Evolutionary conservation across 176 grass and related monocot species (phyloP).

Genomic region (Aegilops sharonensis): DNA sequence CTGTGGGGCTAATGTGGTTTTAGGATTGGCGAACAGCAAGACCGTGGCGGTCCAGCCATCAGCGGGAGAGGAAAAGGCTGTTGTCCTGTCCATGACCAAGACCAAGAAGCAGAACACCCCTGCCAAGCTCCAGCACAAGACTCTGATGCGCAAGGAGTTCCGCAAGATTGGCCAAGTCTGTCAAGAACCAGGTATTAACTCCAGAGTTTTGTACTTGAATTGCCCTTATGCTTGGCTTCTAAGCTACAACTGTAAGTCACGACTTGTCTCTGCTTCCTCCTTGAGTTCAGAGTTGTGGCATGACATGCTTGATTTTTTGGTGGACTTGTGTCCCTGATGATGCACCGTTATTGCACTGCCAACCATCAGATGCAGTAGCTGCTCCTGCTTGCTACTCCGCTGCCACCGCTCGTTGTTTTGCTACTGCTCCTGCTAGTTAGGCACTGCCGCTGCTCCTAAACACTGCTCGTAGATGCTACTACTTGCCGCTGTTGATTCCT

Average conservation of each 20-base stretch:
- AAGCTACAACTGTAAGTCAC: not conserved
- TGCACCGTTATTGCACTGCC: no score
- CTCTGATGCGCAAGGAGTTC: conserved; percentile 87
- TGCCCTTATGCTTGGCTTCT: conserved; percentile 52
- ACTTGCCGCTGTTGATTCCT: no score
- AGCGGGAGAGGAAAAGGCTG: conserved; percentile 40
- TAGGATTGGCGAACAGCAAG: conserved; percentile 90
- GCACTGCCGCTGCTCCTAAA: no score
- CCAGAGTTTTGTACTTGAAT: not conserved
- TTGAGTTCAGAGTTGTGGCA: no score
- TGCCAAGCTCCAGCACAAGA: conserved; percentile 44
- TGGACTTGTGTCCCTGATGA: no score
- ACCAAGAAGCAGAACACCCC: conserved; percentile 80
- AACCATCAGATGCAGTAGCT: no score
- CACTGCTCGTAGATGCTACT: no score
- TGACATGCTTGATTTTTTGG: no score
- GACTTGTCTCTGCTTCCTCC: no score
- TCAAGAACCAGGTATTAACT: conserved; percentile 79
- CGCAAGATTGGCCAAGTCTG: conserved; percentile 74
- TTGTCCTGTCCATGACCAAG: conserved; percentile 64
- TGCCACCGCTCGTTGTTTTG: no score
- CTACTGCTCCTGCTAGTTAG: no score
- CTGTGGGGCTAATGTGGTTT: not conserved
- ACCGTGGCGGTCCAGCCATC: conserved; percentile 51
- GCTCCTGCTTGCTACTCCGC: no score